These are phyloP conservation scores for Umbilicus rupestris DNA, from an alignment of 164 flowering plant genomes.

Conservation along the genomic window DNA sequence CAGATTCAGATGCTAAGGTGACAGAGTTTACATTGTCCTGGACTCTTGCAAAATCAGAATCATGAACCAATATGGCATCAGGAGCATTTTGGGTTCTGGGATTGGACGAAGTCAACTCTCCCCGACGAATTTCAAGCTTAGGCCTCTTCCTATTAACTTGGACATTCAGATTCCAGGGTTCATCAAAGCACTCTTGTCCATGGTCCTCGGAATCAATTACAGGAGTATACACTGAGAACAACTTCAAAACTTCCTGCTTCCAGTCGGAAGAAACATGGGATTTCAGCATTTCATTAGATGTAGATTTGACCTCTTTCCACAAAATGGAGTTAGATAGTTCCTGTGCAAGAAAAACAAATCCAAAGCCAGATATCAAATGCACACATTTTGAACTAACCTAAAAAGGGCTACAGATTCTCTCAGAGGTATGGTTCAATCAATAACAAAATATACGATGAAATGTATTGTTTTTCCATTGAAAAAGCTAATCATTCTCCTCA, in stretches of 20 bases:
- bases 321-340: conserved; percentile 54
- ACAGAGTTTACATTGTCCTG: conserved; percentile 21
- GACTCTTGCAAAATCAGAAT: conserved; percentile 32
- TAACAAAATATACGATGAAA: no score
- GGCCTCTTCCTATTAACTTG: conserved; percentile 67
- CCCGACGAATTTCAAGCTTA: conserved; percentile 96
- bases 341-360: conserved; percentile 28
- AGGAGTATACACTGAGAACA: conserved; percentile 57
- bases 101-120: conserved; percentile 48
- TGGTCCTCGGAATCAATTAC: conserved; percentile 22
- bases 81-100: conserved; percentile 23
- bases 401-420: no score
- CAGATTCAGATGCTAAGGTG: conserved; percentile 17
- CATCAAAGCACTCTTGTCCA: conserved; percentile 31
- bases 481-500: no score
- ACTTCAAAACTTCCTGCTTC: conserved; percentile 79
- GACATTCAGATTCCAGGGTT: conserved; percentile 20
- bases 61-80: conserved; percentile 30
- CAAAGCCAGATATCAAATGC: background rate
- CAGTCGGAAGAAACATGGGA: conserved; percentile 51
- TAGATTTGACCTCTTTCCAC: conserved; percentile 64
- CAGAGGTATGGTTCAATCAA: no score
- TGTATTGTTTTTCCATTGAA: no score
- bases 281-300: conserved; percentile 44
- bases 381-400: background rate